phyloP scores from a whole-genome alignment of 129 eudicot species.

The Kitagawia praeruptora region DNA sequence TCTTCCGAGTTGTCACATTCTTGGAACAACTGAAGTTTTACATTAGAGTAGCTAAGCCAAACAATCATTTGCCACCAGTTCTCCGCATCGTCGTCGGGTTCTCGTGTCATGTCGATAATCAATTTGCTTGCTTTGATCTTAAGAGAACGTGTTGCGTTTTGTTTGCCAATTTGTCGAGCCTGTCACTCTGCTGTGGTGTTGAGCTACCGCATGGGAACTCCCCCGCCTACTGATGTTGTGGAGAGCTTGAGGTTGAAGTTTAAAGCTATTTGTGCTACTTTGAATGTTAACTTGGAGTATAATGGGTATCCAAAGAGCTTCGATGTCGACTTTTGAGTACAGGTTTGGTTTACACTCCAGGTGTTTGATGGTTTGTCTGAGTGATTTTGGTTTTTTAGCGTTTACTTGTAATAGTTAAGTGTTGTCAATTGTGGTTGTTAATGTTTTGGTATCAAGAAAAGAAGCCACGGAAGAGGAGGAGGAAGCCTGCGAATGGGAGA shows the following conservation, averaged over 20 bases:
- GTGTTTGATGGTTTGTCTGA: not conserved
- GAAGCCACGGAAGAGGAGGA: constrained; percentile 69
- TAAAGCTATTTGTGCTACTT: constrained; percentile 42
- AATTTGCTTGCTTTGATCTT: too few species aligned
- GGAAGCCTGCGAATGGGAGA: constrained; percentile 93
- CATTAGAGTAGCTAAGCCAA: too few species aligned
- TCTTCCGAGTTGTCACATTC: too few species aligned
- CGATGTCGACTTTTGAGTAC: constrained; percentile 28
- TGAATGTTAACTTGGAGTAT: constrained; percentile 55
- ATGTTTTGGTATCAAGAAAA: constrained; percentile 35
- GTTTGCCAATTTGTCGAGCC: too few species aligned
- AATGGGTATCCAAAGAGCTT: constrained; percentile 53
- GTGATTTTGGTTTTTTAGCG: not conserved
- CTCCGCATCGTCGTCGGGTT: too few species aligned
- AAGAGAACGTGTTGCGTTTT: too few species aligned
- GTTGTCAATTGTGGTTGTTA: not conserved
- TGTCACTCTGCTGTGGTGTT: too few species aligned
- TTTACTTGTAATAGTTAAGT: not conserved
- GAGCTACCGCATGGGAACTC: too few species aligned
- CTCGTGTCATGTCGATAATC: too few species aligned
- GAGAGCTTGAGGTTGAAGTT: constrained; percentile 43
- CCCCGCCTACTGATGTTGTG: constrained; percentile 30
- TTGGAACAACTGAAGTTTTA: too few species aligned
- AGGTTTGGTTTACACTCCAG: not conserved
- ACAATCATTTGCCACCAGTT: too few species aligned